Evolutionary conservation across 2,329 filamentous ascomycete species (phyloP).

Genomic region (Calcarisporium arbuscula): DNA sequence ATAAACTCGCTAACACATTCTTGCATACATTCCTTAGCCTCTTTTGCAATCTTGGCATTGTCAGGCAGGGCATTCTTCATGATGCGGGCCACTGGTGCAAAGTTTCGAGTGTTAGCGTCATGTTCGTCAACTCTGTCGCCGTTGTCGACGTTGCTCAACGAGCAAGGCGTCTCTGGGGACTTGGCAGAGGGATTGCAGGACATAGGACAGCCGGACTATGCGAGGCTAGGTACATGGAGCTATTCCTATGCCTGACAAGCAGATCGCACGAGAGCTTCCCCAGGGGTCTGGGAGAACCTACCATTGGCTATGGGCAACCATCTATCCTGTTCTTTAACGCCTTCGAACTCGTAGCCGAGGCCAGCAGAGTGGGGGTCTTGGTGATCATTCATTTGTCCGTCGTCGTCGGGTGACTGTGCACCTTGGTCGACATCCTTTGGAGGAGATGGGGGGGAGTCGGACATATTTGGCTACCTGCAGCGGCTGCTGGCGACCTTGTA

Average conservation of each 20-base stretch:
- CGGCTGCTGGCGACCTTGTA: conserved; percentile 56
- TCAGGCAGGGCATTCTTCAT: conserved; percentile 98
- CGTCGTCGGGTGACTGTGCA: conserved; percentile 89
- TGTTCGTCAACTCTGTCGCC: conserved; percentile 47
- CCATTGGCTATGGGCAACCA: conserved; percentile 99
- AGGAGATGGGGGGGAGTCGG: conserved; percentile 77
- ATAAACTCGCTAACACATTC: conserved; percentile 99
- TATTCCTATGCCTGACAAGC: conserved; percentile 21
- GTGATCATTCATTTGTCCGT: conserved; percentile 87
- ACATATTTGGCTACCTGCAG: conserved; percentile 82
- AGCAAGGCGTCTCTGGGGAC: conserved; percentile 42
- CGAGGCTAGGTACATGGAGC: conserved; percentile 21
- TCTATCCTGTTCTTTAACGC: conserved; percentile 96
- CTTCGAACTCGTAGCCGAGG: conserved; percentile 83
- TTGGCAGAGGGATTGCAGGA: conserved; percentile 51
- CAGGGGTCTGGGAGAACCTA: conserved; percentile 50
- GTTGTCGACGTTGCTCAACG: too few relatives aligned
- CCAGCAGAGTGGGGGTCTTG: conserved; percentile 71
- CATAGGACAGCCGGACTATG: conserved; percentile 43
- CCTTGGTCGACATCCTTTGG: conserved; percentile 91
- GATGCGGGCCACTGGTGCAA: conserved; percentile 93
- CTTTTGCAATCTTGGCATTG: conserved; percentile 98
- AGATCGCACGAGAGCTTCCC: conserved; percentile 38
- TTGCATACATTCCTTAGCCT: conserved; percentile 99
- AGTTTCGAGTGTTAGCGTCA: conserved; percentile 92